Percentiles rank a stretch among this genome's conserved stretches.
phyloP scores from a whole-genome alignment of 345 rosid species.

The Cardiospermum halicacabum region DNA sequence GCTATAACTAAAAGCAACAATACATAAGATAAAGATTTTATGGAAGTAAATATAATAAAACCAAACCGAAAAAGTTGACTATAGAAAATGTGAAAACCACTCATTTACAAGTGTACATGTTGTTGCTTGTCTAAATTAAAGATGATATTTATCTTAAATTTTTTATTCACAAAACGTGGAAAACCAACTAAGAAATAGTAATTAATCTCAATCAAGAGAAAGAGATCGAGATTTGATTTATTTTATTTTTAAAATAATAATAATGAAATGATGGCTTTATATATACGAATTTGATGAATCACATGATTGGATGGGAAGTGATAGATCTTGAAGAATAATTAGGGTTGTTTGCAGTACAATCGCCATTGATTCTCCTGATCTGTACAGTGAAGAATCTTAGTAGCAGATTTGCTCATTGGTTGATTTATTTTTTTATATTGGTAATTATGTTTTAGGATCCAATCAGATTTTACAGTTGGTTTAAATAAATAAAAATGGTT shows the following conservation, averaged over 20 bases:
- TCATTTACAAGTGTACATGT: not conserved
- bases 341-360: no score
- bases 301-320: not conserved
- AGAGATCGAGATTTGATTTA: no score
- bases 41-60: not conserved
- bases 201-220: no score
- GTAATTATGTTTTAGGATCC: no score
- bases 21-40: not conserved
- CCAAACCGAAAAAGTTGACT: not conserved
- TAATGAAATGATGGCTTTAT: slow-evolving; percentile 1
- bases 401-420: not conserved
- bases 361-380: not conserved
- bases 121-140: not conserved
- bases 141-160: not conserved
- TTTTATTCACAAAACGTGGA: slow-evolving; percentile 1
- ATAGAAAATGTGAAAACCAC: slow-evolving; percentile 8
- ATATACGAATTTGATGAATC: not conserved
- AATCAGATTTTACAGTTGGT: no score
- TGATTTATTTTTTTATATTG: no score
- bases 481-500: no score
- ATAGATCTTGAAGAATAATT: not conserved
- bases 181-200: not conserved
- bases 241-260: no score
- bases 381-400: not conserved
- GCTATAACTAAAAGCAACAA: not conserved